Percentiles rank a stretch among this genome's conserved stretches.
Evolutionary conservation across 345 rosid genomes (phyloP).

Genomic region (Psidium friedrichsthalianum): DNA sequence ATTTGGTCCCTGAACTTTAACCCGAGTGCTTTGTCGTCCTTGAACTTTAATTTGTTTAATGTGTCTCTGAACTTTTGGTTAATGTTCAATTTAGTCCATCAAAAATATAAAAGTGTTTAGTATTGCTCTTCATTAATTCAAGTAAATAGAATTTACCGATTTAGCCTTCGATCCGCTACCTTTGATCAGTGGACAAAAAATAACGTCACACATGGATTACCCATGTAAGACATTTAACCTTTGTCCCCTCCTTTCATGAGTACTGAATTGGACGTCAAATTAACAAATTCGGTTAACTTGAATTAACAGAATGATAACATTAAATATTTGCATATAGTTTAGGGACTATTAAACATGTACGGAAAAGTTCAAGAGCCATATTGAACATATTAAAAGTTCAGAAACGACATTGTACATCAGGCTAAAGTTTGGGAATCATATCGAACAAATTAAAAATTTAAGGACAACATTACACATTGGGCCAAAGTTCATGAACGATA

Average conservation of each 20-base stretch:
- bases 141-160: rapidly evolving
- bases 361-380: no score
- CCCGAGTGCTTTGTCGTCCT: rapidly evolving
- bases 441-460: background rate
- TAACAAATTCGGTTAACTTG: rapidly evolving
- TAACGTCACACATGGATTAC: background rate
- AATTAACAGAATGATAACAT: background rate
- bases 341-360: background rate
- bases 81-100: background rate
- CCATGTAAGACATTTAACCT: background rate
- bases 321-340: background rate
- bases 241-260: background rate
- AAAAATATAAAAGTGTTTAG: background rate
- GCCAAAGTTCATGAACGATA: background rate
- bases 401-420: rapidly evolving
- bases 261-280: background rate
- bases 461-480: background rate
- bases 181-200: background rate
- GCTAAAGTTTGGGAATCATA: rapidly evolving
- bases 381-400: background rate
- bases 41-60: background rate
- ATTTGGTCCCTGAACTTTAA: background rate
- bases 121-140: background rate
- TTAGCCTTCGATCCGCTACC: background rate
- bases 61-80: background rate